These are phyloP conservation scores for Acephala macrosclerotiorum DNA, from an alignment of 2,329 filamentous ascomycete genomes.

Conservation along the genomic window DNA sequence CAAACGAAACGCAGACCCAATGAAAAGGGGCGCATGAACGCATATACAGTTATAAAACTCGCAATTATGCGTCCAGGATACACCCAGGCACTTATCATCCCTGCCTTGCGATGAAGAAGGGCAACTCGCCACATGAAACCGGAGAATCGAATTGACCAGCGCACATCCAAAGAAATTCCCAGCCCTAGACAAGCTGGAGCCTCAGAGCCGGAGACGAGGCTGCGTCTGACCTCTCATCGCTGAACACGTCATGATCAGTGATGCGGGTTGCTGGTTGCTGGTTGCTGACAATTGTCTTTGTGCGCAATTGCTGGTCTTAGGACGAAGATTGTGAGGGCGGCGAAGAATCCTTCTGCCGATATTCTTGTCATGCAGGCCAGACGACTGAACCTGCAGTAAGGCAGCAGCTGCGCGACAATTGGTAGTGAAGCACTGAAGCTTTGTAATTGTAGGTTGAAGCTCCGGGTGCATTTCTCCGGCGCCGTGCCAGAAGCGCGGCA, in stretches of 20 bases:
- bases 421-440: neutral
- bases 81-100: neutral
- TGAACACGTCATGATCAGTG: slow-evolving; percentile 6
- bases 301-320: neutral
- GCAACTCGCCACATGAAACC: neutral
- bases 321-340: neutral
- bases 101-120: slow-evolving; percentile 4
- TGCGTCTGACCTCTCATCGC: neutral
- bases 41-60: slow-evolving; percentile 12
- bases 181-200: neutral
- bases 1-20: slow-evolving; percentile 2
- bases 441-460: neutral
- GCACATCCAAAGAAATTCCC: neutral
- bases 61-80: neutral
- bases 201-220: slow-evolving; percentile 3
- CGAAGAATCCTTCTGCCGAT: neutral
- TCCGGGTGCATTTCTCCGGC: slow-evolving; percentile 7
- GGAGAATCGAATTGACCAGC: neutral
- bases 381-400: neutral
- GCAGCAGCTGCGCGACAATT: neutral
- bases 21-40: slow-evolving; percentile 7
- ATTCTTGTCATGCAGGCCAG: neutral
- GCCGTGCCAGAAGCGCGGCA: slow-evolving; percentile 9
- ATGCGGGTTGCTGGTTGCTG: neutral
- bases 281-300: slow-evolving; percentile 3